phyloP scores from a whole-genome alignment of 257 asterid species.

The Nicotiana tabacum region DNA sequence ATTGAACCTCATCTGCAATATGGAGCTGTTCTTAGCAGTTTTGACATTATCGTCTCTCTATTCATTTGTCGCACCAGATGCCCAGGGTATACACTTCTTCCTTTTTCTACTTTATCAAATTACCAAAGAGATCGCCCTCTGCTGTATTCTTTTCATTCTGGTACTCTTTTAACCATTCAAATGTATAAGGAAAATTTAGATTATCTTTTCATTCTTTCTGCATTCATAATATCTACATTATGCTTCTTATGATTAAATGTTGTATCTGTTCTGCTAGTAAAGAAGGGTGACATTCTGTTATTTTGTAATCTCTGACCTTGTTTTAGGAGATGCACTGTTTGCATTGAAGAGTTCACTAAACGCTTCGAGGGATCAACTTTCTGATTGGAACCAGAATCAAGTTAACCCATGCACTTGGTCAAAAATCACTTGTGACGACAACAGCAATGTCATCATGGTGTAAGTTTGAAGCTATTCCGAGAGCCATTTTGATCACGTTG shows the following conservation, averaged over 20 bases:
- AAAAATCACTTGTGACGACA: conserved; percentile 59
- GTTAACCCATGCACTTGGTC: conserved; percentile 97
- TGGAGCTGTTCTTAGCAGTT: conserved; percentile 25
- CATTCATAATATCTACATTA: neutral
- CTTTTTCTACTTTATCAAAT: conserved; percentile 1
- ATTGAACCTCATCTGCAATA: conserved; percentile 6
- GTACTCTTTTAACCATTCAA: neutral
- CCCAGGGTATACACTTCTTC: conserved; percentile 26
- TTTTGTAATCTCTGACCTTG: conserved; percentile 1
- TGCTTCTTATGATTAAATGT: neutral
- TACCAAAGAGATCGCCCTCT: neutral
- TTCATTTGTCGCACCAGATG: conserved; percentile 29
- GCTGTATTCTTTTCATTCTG: neutral
- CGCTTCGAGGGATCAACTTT: conserved; percentile 59
- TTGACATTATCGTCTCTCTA: conserved; percentile 16
- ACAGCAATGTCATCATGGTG: conserved; percentile 55
- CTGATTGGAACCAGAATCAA: conserved; percentile 73
- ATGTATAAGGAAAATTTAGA: neutral
- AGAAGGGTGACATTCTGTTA: neutral
- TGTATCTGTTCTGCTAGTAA: neutral
- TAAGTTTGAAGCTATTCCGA: conserved; percentile 29
- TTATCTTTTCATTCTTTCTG: neutral
- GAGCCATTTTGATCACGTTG: neutral
- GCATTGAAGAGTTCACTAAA: conserved; percentile 58
- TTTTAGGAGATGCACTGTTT: conserved; percentile 71